A percentile compares a stretch with the other conserved stretches of the same genome.
Conservation (phyloP, 805 yeast genomes). For the Wickerhamia fluorescens region DNA sequence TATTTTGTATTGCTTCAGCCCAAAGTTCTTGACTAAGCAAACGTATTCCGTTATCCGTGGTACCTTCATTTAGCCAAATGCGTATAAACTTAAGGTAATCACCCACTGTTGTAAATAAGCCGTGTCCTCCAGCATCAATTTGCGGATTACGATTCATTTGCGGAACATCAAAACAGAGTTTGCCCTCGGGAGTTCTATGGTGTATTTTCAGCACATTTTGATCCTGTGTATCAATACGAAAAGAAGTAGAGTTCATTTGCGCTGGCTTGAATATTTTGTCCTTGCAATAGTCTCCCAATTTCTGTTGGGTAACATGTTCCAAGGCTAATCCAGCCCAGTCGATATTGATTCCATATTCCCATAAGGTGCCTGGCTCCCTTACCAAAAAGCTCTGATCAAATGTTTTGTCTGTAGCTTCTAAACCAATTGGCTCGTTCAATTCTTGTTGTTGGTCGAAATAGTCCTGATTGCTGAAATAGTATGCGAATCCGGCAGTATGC, state of each 20-base stretch:
- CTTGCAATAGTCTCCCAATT: slow-evolving; percentile 24
- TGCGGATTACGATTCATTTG: slow-evolving; percentile 9
- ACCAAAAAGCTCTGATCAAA: too few species aligned
- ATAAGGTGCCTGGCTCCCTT: slow-evolving; percentile 33
- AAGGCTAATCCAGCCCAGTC: slow-evolving; percentile 35
- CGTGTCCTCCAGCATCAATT: slow-evolving; percentile 40
- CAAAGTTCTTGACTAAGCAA: slow-evolving; percentile 20
- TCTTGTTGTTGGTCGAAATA: slow-evolving; percentile 8
- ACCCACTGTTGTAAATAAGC: slow-evolving; percentile 28
- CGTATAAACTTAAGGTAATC: slow-evolving; percentile 35
- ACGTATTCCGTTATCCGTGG: slow-evolving; percentile 25
- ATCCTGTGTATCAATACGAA: slow-evolving; percentile 2
- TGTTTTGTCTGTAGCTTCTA: slow-evolving; percentile 7
- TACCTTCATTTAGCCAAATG: slow-evolving; percentile 34
- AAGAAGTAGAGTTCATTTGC: slow-evolving; percentile 22
- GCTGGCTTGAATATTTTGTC: slow-evolving; percentile 25
- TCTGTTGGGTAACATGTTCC: slow-evolving; percentile 25
- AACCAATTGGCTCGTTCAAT: slow-evolving; percentile 5
- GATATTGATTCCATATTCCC: slow-evolving; percentile 29
- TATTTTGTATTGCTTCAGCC: slow-evolving; percentile 24
- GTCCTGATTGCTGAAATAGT: slow-evolving; percentile 9
- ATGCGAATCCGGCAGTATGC: slow-evolving; percentile 24
- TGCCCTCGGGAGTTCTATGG: not conserved
- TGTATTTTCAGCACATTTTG: slow-evolving; percentile 1
- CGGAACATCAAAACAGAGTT: not conserved